A percentile compares a stretch with the other conserved stretches of the same genome.
Evolutionary conservation across 1,284 basidiomycete genomes (phyloP).

Genomic region (Clitocybe nebularis): DNA sequence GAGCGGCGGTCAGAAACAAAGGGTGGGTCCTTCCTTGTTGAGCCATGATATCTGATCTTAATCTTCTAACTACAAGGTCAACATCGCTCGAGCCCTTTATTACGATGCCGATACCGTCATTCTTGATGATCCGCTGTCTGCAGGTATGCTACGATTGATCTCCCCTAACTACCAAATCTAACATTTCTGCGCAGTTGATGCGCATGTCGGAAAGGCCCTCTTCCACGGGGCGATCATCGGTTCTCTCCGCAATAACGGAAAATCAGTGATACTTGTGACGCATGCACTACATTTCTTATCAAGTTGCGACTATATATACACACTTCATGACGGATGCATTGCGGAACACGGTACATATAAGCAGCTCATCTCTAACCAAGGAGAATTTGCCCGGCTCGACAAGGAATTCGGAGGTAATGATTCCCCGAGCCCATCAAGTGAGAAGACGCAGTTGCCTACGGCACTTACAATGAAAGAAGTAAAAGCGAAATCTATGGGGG

Average conservation of each 20-base stretch:
- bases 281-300: conserved; percentile 74
- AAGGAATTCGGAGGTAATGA: conserved; percentile 59
- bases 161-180: conserved; percentile 2
- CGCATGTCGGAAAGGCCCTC: conserved; percentile 66
- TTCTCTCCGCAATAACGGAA: conserved; percentile 48
- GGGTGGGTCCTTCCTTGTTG: conserved; percentile 29
- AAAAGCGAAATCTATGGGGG: conserved; percentile 32
- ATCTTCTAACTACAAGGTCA: conserved; percentile 38
- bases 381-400: conserved; percentile 60
- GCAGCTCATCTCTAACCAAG: conserved; percentile 48
- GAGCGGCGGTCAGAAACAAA: conserved; percentile 54
- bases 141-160: conserved; percentile 35
- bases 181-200: conserved; percentile 43
- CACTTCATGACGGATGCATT: conserved; percentile 53
- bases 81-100: conserved; percentile 73
- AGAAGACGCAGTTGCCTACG: conserved; percentile 26
- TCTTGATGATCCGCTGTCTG: conserved; percentile 75
- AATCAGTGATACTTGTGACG: conserved; percentile 69
- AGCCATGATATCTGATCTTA: not conserved
- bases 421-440: conserved; percentile 21
- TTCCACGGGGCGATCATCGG: conserved; percentile 66
- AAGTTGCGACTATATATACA: conserved; percentile 65
- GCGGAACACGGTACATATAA: conserved; percentile 64
- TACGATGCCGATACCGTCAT: conserved; percentile 67
- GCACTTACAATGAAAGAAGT: conserved; percentile 30